Percentiles rank a stretch among this genome's conserved stretches.
Conservation (phyloP, 768 basidiomycete genomes). For the Suillus cothurnatus region DNA sequence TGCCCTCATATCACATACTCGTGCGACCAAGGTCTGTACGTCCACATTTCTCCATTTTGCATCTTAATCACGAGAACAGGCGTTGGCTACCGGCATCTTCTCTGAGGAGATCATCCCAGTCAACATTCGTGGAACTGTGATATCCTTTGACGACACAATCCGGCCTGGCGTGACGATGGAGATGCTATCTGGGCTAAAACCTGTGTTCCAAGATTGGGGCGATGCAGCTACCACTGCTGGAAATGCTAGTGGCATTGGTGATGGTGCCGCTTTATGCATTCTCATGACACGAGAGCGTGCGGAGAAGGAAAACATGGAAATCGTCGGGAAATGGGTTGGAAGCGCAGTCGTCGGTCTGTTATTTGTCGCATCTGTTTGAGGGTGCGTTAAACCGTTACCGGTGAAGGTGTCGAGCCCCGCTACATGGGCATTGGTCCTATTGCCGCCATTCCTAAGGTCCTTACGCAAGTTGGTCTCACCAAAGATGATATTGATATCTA, state of each 20-base stretch:
- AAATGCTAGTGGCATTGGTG: constrained; percentile 88
- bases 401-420: constrained; percentile 68
- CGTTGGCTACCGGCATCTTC: constrained; percentile 72
- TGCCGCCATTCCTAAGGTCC: constrained; percentile 68
- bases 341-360: constrained; percentile 72
- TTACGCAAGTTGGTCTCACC: constrained; percentile 58
- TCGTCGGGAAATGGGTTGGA: constrained; percentile 83
- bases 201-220: constrained; percentile 86
- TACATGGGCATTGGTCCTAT: constrained; percentile 82
- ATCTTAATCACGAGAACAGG: constrained; percentile 38
- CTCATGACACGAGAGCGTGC: constrained; percentile 81
- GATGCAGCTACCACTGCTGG: constrained; percentile 73
- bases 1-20: constrained; percentile 83
- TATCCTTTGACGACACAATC: constrained; percentile 86
- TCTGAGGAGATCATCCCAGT: constrained; percentile 89
- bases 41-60: constrained; percentile 4
- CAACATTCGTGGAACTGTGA: constrained; percentile 63
- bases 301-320: constrained; percentile 71
- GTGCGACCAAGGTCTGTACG: constrained; percentile 61
- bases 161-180: constrained; percentile 81
- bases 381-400: constrained; percentile 8
- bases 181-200: constrained; percentile 75
- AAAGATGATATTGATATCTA: constrained; percentile 78
- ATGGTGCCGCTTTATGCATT: constrained; percentile 87
- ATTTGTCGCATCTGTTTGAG: background rate